Evolutionary conservation across 306 rosid genomes (phyloP).

Genomic region (Quercus parvula): DNA sequence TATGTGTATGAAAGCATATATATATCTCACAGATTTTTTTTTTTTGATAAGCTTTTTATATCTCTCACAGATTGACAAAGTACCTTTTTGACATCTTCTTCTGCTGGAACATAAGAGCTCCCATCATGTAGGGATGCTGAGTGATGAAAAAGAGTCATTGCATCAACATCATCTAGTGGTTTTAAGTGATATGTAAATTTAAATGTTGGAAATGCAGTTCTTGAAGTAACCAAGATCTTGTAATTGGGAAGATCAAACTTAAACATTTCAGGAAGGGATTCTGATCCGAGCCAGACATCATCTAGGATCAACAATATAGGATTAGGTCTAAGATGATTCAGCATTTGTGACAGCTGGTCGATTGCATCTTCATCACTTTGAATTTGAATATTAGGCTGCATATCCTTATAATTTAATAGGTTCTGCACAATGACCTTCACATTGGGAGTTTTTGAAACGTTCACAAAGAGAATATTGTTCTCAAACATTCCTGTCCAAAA

Average conservation of each 20-base stretch:
- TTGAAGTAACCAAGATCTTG: slow-evolving; percentile 68
- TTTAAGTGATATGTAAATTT: slow-evolving; percentile 20
- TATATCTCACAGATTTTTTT: no score
- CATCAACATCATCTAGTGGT: slow-evolving; percentile 35
- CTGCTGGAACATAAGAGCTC: slow-evolving; percentile 9
- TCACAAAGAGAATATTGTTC: slow-evolving; percentile 43
- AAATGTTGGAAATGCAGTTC: slow-evolving; percentile 31
- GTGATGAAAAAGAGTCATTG: slow-evolving; percentile 41
- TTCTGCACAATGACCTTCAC: slow-evolving; percentile 36
- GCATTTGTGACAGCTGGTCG: slow-evolving; percentile 24
- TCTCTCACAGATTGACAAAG: no score
- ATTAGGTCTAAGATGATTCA: slow-evolving; percentile 14
- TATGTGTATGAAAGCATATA: no score
- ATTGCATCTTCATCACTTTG: slow-evolving; percentile 36
- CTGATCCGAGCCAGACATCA: slow-evolving; percentile 68
- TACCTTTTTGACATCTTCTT: no score
- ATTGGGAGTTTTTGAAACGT: slow-evolving; percentile 36
- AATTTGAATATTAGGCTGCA: slow-evolving; percentile 31
- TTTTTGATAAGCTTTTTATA: no score
- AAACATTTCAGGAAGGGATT: slow-evolving; percentile 38
- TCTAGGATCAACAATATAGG: slow-evolving; percentile 53
- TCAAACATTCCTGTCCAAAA: slow-evolving; percentile 37
- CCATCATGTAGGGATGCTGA: slow-evolving; percentile 32
- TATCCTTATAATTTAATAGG: slow-evolving; percentile 26
- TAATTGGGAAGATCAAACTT: slow-evolving; percentile 23